phyloP scores from a whole-genome alignment of 306 rosid species.

The Pterocarpus santalinus region DNA sequence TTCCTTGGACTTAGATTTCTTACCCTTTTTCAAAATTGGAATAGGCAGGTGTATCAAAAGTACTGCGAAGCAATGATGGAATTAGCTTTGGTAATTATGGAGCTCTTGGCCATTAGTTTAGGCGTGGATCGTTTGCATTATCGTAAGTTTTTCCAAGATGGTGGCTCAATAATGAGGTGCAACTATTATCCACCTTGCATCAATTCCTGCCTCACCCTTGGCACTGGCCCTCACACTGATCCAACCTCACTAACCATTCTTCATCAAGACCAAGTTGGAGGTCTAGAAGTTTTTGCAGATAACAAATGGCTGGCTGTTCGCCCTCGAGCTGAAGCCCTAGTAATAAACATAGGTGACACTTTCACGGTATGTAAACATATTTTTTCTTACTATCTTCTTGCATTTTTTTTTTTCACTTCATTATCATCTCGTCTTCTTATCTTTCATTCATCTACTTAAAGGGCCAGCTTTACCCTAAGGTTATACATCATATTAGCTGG shows the following conservation, averaged over 20 bases:
- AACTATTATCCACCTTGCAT: conserved; percentile 79
- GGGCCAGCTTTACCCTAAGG: too few species aligned
- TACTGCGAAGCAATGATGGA: conserved; percentile 79
- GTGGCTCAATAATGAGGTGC: conserved; percentile 79
- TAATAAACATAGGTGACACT: conserved; percentile 81
- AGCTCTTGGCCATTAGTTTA: conserved; percentile 72
- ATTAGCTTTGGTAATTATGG: conserved; percentile 61
- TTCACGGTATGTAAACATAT: conserved; percentile 60
- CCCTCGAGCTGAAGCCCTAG: conserved; percentile 72
- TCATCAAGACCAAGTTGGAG: conserved; percentile 88
- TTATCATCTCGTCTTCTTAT: too few species aligned
- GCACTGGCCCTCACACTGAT: conserved; percentile 88
- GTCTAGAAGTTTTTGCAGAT: conserved; percentile 66
- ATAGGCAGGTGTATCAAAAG: conserved; percentile 70
- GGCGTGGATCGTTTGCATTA: conserved; percentile 64
- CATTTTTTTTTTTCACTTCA: too few species aligned
- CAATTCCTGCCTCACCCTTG: conserved; percentile 63
- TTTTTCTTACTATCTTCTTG: background rate
- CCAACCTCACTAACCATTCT: conserved; percentile 85
- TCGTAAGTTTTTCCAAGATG: conserved; percentile 69
- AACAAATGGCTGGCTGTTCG: conserved; percentile 70
- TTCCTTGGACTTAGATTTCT: background rate
- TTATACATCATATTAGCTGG: background rate
- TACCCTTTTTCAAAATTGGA: background rate
- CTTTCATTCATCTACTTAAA: too few species aligned